Conservation (phyloP, 305 asterid species). For the Rubia peregrina region DNA sequence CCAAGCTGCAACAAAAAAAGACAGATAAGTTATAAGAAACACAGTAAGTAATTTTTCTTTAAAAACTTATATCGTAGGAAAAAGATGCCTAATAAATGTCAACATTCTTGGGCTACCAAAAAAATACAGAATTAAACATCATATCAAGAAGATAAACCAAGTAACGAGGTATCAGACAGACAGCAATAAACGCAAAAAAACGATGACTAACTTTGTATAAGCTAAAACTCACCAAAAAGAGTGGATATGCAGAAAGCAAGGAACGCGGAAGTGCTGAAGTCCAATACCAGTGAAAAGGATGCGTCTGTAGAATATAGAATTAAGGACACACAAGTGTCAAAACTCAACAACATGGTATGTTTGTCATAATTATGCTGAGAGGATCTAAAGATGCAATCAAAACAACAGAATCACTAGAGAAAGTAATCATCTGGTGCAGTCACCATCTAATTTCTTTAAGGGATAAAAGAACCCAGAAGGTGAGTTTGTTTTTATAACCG, state of each 20-base stretch:
- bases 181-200: background rate
- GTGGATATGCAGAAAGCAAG: conserved; percentile 81
- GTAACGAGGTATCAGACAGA: background rate
- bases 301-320: conserved; percentile 46
- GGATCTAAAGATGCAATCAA: background rate
- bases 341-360: background rate
- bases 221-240: conserved; percentile 66
- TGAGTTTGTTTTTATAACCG: background rate
- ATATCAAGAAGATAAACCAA: background rate
- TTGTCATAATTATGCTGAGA: conserved; percentile 1
- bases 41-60: background rate
- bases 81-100: background rate
- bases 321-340: conserved; percentile 31
- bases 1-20: conserved; percentile 68
- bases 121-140: background rate
- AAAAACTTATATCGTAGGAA: background rate
- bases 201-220: background rate
- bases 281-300: conserved; percentile 92
- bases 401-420: background rate
- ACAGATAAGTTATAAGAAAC: conserved; percentile 22
- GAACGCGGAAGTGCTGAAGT: conserved; percentile 98
- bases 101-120: background rate
- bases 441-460: background rate
- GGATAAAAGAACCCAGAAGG: background rate
- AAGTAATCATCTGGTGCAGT: background rate